Base-by-base conservation (phyloP, 495 filamentous ascomycete genomes). In the Podospora comata region DNA sequence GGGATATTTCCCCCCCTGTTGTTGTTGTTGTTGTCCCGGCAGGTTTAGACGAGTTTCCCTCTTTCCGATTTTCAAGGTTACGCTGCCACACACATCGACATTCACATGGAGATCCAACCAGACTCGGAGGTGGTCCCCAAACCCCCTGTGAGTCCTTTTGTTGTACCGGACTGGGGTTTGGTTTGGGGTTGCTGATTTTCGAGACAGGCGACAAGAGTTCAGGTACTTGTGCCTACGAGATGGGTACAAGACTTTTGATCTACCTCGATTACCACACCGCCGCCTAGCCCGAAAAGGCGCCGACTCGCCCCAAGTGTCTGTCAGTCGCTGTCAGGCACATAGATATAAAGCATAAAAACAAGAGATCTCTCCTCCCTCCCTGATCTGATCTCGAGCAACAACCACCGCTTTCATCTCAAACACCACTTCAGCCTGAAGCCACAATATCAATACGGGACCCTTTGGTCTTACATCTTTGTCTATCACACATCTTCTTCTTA, bases 1-100 rank as follows among this genome's bases (percentile, higher is more conserved):
- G 27, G 65, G 30, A 44, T 44, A 48, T 23, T 28, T 39, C 18
- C 55, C 28, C 18, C 55, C 34, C 30, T 32, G 5, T 7, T 23
- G 20, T 23, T 23, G 20, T 23, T 23, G 20, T 23, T 23, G 20
- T 7, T 7, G 2, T n/a, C 30, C 19, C 39, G 70, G 70, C 70
- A 72, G 55, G 66, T 69, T 67, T 72, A 72, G 64, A 66, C 70
- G 70, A 69, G 54, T 19, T 27, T 48, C 23, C 32, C 54, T 11
- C 23, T 56, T 32, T n/a, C n/a, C 27, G 18, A 61, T 5, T 2
- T 16, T 7, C 54, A 64, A 19, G 60, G 62, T 68, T 64, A 68
- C 66, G 18, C 56, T 39, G 55, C 20, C 20, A 23, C 61, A 59
- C 62, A 65, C 62, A 30, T n/a, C 59, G 16, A 60, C 16, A 16